A percentile compares a stretch with the other conserved stretches of the same genome.
phyloP scores from a whole-genome alignment of 257 asterid species.

The Nicotiana obtusifolia region DNA sequence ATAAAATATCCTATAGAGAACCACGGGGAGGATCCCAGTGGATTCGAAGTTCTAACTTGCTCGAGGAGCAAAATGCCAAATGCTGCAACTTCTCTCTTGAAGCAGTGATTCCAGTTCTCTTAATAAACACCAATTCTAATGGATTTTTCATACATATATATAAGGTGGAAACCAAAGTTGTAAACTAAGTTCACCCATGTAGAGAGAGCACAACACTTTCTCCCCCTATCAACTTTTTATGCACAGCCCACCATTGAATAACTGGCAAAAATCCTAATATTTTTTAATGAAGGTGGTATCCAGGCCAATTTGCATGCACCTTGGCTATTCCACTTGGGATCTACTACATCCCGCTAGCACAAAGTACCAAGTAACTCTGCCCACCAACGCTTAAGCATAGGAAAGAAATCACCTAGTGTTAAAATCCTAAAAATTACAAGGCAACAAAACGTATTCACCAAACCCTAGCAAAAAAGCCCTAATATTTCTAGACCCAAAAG shows the following conservation, averaged over 20 bases:
- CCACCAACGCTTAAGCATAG: too few relatives aligned
- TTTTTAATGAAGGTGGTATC: too few relatives aligned
- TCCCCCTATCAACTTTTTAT: not conserved
- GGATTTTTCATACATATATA: not conserved
- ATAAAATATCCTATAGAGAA: not conserved
- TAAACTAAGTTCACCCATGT: not conserved
- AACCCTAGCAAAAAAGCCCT: slow-evolving; percentile 36
- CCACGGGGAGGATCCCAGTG: not conserved
- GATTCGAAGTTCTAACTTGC: not conserved
- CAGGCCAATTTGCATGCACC: too few relatives aligned
- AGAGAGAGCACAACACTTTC: not conserved
- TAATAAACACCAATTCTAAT: not conserved
- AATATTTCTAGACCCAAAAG: slow-evolving; percentile 11
- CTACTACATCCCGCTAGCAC: too few relatives aligned
- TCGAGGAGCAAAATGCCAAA: not conserved
- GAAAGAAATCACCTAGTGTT: not conserved
- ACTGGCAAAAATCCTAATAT: not conserved
- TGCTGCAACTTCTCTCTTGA: not conserved
- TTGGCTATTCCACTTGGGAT: too few relatives aligned
- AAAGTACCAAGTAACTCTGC: too few relatives aligned
- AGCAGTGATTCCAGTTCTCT: not conserved
- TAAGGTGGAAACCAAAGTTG: not conserved
- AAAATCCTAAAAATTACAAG: not conserved
- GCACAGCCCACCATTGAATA: not conserved
- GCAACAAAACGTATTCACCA: not conserved